Percentiles rank a stretch among this genome's conserved stretches.
Conservation (phyloP, 148 eudicot genomes). For the Chenopodium berlandieri region DNA sequence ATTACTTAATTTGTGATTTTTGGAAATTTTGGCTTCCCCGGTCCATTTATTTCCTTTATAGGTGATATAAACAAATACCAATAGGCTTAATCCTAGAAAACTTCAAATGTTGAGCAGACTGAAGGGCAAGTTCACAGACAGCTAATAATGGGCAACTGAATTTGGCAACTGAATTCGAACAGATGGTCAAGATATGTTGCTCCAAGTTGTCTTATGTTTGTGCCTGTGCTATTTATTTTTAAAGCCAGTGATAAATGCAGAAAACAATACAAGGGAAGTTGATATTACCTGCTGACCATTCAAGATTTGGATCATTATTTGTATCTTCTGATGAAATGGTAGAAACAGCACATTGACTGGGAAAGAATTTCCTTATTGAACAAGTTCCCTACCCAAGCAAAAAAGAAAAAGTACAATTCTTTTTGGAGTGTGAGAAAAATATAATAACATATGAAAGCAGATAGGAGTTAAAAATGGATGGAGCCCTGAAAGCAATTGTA, state of each 20-base stretch:
- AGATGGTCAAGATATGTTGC: neutral
- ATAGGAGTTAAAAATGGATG: neutral
- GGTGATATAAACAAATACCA: neutral
- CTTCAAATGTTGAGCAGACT: neutral
- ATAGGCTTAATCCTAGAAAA: neutral
- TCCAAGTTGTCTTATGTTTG: neutral
- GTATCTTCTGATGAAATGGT: slow-evolving; percentile 16
- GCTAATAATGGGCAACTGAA: neutral
- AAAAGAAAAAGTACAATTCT: neutral
- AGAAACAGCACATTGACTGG: slow-evolving; percentile 24
- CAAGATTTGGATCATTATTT: slow-evolving; percentile 11
- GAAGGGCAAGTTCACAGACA: neutral
- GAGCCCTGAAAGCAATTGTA: neutral
- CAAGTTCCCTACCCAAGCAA: slow-evolving; percentile 61
- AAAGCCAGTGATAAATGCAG: neutral
- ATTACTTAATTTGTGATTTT: neutral
- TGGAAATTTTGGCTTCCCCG: neutral
- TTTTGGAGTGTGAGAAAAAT: neutral
- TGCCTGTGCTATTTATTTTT: neutral
- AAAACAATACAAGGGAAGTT: neutral
- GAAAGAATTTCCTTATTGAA: slow-evolving; percentile 44
- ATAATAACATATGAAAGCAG: neutral
- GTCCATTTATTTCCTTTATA: neutral
- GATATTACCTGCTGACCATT: slow-evolving; percentile 24
- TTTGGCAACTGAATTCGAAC: neutral